These are phyloP conservation scores for Dimocarpus longan DNA, from an alignment of 345 rosid genomes.

Conservation along the genomic window DNA sequence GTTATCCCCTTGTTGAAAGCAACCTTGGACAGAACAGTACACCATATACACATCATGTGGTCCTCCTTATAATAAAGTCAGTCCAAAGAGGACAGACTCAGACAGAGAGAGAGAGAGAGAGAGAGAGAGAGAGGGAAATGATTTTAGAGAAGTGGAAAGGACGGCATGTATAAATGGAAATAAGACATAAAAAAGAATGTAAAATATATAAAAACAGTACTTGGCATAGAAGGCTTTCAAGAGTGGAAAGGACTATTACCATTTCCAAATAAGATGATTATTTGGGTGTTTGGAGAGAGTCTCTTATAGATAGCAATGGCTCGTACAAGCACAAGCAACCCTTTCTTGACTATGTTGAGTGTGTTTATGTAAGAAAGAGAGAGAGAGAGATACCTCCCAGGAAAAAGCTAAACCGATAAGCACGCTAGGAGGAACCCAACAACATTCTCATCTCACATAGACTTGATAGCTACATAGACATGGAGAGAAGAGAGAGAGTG, in stretches of 20 bases:
- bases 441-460: slow-evolving; percentile 27
- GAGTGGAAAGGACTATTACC: slow-evolving; percentile 33
- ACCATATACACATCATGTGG: slow-evolving; percentile 65
- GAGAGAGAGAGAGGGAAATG: slow-evolving; percentile 13
- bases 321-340: slow-evolving; percentile 20
- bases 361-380: not conserved
- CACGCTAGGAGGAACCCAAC: slow-evolving; percentile 53
- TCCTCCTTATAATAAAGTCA: slow-evolving; percentile 61
- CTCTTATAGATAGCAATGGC: slow-evolving; percentile 14
- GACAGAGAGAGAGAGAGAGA: slow-evolving; percentile 36
- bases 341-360: slow-evolving; percentile 22
- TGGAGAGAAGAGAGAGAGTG: not conserved
- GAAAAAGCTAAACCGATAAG: slow-evolving; percentile 58
- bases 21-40: slow-evolving; percentile 62
- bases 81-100: slow-evolving; percentile 40
- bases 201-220: slow-evolving; percentile 26
- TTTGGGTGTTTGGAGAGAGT: slow-evolving; percentile 16
- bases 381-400: slow-evolving; percentile 13
- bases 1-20: slow-evolving; percentile 71
- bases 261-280: slow-evolving; percentile 24
- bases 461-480: not conserved
- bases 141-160: slow-evolving; percentile 36
- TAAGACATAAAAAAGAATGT: slow-evolving; percentile 29
- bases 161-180: slow-evolving; percentile 82
- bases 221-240: slow-evolving; percentile 27